These are phyloP conservation scores for Typha latifolia DNA, from an alignment of 176 grass and related monocot species.

Conservation along the genomic window DNA sequence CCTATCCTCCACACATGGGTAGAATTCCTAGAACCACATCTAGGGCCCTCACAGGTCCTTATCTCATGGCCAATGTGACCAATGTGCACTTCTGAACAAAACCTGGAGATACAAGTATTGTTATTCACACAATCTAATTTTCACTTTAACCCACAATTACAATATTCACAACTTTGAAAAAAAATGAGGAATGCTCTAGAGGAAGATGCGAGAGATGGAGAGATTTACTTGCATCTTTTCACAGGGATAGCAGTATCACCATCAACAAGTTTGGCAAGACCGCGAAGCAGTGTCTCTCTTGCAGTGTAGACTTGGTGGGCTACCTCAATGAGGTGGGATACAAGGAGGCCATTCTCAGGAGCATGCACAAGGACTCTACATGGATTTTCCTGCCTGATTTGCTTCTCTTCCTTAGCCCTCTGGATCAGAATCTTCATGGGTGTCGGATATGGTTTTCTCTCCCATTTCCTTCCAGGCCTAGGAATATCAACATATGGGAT, in stretches of 20 bases:
- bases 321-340: conserved; percentile 35
- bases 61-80: conserved; percentile 40
- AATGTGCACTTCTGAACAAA: conserved; percentile 53
- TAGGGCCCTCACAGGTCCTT: conserved; percentile 45
- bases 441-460: conserved; percentile 54
- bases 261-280: conserved; percentile 35
- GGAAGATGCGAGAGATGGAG: too few relatives aligned
- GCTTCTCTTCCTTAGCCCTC: conserved; percentile 52
- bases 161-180: neutral
- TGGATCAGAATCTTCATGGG: conserved; percentile 55
- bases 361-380: conserved; percentile 47
- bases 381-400: conserved; percentile 32
- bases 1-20: conserved; percentile 48
- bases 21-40: conserved; percentile 48
- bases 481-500: conserved; percentile 35
- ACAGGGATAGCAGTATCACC: conserved; percentile 25
- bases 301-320: conserved; percentile 45
- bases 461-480: conserved; percentile 39
- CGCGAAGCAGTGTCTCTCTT: conserved; percentile 29
- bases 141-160: too few relatives aligned
- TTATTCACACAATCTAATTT: neutral
- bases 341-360: conserved; percentile 51
- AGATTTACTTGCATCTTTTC: conserved; percentile 40
- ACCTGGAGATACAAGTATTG: conserved; percentile 12
- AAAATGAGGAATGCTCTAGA: too few relatives aligned